Evolutionary conservation across 192 early-diverging fungal genomes (phyloP).

Genomic region (Allomyces arbusculus): DNA sequence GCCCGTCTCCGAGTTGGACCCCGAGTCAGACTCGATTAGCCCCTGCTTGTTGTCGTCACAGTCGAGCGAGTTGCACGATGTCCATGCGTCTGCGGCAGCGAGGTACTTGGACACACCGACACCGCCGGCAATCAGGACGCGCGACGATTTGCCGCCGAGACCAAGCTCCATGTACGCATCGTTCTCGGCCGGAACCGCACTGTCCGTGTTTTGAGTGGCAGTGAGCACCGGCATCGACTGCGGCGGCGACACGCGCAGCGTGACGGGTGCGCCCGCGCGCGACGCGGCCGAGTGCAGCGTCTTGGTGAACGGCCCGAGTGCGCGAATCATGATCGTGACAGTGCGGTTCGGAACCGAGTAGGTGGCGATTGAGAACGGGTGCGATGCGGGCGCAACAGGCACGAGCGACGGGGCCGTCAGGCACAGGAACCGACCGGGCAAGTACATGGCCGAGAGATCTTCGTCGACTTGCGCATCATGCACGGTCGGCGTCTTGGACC

Average conservation of each 20-base stretch:
- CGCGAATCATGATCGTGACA: background rate
- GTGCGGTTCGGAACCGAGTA: background rate
- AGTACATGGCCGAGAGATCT: background rate
- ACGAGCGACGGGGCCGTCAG: background rate
- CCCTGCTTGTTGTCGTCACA: no score
- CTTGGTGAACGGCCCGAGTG: background rate
- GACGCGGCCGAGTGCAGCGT: background rate
- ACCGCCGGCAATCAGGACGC: background rate
- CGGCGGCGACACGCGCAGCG: background rate
- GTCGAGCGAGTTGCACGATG: background rate
- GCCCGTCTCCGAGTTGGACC: background rate
- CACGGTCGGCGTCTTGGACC: background rate
- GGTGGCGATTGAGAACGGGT: background rate
- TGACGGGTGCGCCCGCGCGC: background rate
- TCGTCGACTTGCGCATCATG: background rate
- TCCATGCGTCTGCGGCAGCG: background rate
- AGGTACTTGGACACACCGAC: background rate
- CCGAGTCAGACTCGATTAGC: background rate
- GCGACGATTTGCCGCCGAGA: no score
- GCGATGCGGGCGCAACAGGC: background rate
- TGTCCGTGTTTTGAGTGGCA: background rate
- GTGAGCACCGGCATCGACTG: background rate
- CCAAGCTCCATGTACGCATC: background rate
- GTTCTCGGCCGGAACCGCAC: background rate
- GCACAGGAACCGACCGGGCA: background rate